Evolutionary conservation across 2,329 filamentous ascomycete genomes (phyloP), one percentile per base, ranked within the genome.

Genomic region (Hymenoscyphus repandus): DNA sequence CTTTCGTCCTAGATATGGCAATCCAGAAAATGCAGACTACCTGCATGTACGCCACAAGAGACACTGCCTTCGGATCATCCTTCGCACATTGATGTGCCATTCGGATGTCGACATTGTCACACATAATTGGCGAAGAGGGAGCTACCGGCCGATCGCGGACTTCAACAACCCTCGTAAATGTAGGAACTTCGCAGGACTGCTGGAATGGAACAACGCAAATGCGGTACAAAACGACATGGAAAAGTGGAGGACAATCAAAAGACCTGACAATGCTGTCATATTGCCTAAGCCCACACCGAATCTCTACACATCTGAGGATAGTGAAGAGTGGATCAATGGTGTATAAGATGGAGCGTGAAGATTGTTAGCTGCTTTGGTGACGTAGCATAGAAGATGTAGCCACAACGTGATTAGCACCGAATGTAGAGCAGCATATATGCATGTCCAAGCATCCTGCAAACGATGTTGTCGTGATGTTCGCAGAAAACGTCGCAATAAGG

Each of bases 41-140:
- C 31, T 49, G n/a, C 46, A 48, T 10, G 15, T 15, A 10, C 32
- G 32, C 15, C 47, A 49, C 20, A 43, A 49, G 22, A 15, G 40
- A 6, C 47, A 49, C 33, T 49, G 47, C 33, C 27, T 49, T 13
- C 47, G 38, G 9, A 50, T 50, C 15, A 17, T 50, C 5, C 41
- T 50, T 33, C 48, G 38, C 10, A 50, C 18, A 4, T 33, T 50
- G 34, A 50, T 50, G 48, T 68, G 66, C 47, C 58, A 62, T 15
- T 59, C 61, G 2, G 63, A 63, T 48, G 53, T 64, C 1, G 64
- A 66, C 42, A 58, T 67, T 33, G 62, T 67, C 20, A 68, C 66
- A 0, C 56, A 63, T 38, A 63, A 62, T 20, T 68, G 66, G 67
- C 32, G 39, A 12, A 20, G 39, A 27, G 40, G 40, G 13, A 38